A percentile compares a stretch with the other conserved stretches of the same genome.
Conservation (phyloP, 1,139 yeast species). For the Debaryomycetaceae sp. region DNA sequence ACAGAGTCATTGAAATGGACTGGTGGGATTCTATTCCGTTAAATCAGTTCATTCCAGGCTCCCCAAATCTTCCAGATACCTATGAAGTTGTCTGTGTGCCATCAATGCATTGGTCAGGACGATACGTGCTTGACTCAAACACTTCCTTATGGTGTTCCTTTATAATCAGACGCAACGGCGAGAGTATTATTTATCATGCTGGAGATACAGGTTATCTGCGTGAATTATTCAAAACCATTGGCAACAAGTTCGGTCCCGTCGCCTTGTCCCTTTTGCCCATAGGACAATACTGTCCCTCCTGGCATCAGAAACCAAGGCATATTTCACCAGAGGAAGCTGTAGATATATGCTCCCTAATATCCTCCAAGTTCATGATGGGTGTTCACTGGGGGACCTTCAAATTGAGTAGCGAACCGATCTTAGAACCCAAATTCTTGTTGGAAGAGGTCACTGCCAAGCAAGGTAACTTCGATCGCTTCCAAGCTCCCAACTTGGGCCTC, state of each 20-base stretch:
- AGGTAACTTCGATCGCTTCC: conserved; percentile 19
- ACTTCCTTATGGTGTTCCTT: conserved; percentile 86
- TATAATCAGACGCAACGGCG: conserved; percentile 59
- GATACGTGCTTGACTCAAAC: conserved; percentile 75
- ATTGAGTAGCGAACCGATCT: conserved; percentile 78
- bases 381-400: conserved; percentile 97
- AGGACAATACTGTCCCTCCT: conserved; percentile 92
- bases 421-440: conserved; percentile 65
- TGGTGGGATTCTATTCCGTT: conserved; percentile 83
- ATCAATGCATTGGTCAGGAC: conserved; percentile 97
- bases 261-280: conserved; percentile 78
- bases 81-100: conserved; percentile 88
- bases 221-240: conserved; percentile 66
- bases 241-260: conserved; percentile 60
- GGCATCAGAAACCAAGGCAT: conserved; percentile 92
- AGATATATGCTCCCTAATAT: conserved; percentile 60
- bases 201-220: conserved; percentile 91
- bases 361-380: conserved; percentile 67
- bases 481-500: conserved; percentile 42
- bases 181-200: conserved; percentile 79
- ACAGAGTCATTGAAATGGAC: conserved; percentile 66
- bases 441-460: conserved; percentile 19
- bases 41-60: conserved; percentile 23
- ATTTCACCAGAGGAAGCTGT: conserved; percentile 78
- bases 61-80: conserved; percentile 35